Evolutionary conservation across 2,329 filamentous ascomycete species (phyloP).

Genomic region (Colletotrichum tropicicola): DNA sequence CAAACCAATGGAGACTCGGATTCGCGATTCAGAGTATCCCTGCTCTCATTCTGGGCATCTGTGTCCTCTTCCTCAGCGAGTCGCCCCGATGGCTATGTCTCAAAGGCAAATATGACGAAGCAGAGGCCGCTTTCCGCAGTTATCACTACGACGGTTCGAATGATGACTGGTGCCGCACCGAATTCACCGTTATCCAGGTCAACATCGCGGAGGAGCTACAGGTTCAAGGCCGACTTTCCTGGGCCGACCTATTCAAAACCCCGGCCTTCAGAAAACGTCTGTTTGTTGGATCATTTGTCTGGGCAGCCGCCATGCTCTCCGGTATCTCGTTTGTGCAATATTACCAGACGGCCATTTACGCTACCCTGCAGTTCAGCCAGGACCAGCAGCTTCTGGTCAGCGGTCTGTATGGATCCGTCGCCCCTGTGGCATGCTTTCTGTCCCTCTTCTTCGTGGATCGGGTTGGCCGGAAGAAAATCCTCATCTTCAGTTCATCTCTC

Average conservation of each 20-base stretch:
- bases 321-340: conserved; percentile 54
- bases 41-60: conserved; percentile 42
- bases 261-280: conserved; percentile 45
- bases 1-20: conserved; percentile 49
- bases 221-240: conserved; percentile 39
- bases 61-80: conserved; percentile 45
- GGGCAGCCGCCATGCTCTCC: conserved; percentile 51
- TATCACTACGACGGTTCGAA: conserved; percentile 47
- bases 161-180: conserved; percentile 45
- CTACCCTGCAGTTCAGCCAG: conserved; percentile 46
- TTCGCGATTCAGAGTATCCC: conserved; percentile 48
- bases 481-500: conserved; percentile 45
- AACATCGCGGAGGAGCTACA: conserved; percentile 46
- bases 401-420: conserved; percentile 48
- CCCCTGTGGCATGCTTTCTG: conserved; percentile 44
- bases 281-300: conserved; percentile 50
- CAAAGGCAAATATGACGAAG: conserved; percentile 46
- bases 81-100: conserved; percentile 47
- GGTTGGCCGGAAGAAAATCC: conserved; percentile 45
- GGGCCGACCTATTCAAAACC: conserved; percentile 43
- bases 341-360: conserved; percentile 51
- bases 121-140: conserved; percentile 41
- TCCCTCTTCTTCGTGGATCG: conserved; percentile 50
- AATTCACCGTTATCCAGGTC: conserved; percentile 44
- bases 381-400: conserved; percentile 48